These are phyloP conservation scores for Dictyostelium discoideum DNA, from an alignment of 78 protist species.

Conservation along the genomic window DNA sequence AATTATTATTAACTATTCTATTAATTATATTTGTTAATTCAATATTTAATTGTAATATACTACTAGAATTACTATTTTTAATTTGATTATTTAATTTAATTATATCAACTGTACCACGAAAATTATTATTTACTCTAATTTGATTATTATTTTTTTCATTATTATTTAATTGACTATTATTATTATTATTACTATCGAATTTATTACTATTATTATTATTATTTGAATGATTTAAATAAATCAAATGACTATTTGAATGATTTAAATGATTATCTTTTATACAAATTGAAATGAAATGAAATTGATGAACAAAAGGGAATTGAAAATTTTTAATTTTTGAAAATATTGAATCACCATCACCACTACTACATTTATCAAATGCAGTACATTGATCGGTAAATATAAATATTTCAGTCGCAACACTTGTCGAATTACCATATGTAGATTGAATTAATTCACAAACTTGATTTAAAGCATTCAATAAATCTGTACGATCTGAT, in stretches of 20 bases:
- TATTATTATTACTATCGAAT: neutral
- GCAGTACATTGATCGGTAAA: constrained; percentile 53
- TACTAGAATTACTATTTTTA: neutral
- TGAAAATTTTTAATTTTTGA: neutral
- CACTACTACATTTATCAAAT: neutral
- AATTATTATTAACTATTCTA: constrained; percentile 11
- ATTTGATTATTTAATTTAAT: neutral
- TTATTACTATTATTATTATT: neutral
- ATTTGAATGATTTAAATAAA: neutral
- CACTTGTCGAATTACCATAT: constrained; percentile 9
- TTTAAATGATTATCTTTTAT: neutral
- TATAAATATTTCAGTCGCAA: constrained; percentile 23
- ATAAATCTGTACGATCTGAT: constrained; percentile 16
- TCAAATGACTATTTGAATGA: neutral
- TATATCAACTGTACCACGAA: constrained; percentile 16
- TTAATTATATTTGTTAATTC: neutral
- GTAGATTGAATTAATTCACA: neutral
- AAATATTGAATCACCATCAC: neutral
- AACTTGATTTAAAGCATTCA: constrained; percentile 10
- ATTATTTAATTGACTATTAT: neutral
- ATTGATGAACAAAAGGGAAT: constrained; percentile 45
- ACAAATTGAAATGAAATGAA: constrained; percentile 71
- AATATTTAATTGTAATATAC: neutral
- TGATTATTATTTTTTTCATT: neutral
- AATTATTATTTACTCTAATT: neutral